Evolutionary conservation across 176 grass and related monocot genomes (phyloP), one percentile per base, ranked within the genome.

Genomic region (Calamus simplicifolius): DNA sequence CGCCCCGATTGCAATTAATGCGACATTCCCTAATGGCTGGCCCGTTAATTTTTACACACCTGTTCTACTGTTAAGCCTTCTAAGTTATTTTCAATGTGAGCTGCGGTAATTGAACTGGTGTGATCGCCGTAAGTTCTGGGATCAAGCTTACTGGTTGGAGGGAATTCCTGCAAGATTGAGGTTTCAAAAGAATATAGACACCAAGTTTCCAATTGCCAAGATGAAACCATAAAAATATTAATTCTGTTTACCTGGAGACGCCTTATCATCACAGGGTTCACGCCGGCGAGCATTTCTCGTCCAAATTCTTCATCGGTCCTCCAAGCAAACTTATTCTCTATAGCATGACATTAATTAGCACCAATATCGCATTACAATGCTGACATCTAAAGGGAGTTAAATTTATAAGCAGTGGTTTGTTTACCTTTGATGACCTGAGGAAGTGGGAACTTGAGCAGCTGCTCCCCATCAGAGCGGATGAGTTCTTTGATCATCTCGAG

Each of bases 251-350:
- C 83, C 86, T 69, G 73, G 57, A 97, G 69, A 16, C 64, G 84
- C 66, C 38, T 78, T 57, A 97, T 97, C 7, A 80, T 52, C 25
- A 97, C 84, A 3, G 92, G 92, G 66, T 97, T 97, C 28, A 97
- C 84, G 6, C 92, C 92, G 26, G 87, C 93, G 26, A 97, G 80
- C 79, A 85, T 92, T 80, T 97, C 87, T 62, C 93, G 63, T 1
- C 78, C 79, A 66, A 97, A 97, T 71, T 97, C 87, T 19, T 92
- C 93, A 10, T 97, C 87, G 19, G 78, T 78, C 64, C 84, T 97
- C 93, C 93, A 97, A 19, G 81, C 87, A 82, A 73, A 73, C 8
- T 82, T 77, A 28, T 78, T 61, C 56, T 76, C 91, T 82, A 66
- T 57, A 30, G 25, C 56, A 55, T 52, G 19, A 51, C 21, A 56